Percentiles rank a stretch among this genome's conserved stretches.
Evolutionary conservation across 2,329 filamentous ascomycete genomes (phyloP).

Genomic region (Ophiocordyceps unilateralis): DNA sequence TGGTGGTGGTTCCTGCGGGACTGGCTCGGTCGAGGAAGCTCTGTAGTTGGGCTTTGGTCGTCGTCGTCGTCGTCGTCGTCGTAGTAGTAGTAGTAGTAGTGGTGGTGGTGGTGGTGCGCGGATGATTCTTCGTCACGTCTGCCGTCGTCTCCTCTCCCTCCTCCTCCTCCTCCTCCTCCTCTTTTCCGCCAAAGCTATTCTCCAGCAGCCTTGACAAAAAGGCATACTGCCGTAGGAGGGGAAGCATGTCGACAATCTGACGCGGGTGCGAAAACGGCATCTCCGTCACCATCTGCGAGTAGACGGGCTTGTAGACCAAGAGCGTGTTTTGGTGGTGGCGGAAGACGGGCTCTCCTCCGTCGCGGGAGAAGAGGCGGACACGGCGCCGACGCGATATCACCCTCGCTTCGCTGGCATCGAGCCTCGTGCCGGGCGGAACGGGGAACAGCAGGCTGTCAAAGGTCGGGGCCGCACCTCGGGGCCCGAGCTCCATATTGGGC

Average conservation of each 20-base stretch:
- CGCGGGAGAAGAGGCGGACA: constrained; percentile 22
- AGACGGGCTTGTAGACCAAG: constrained; percentile 56
- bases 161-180: constrained; percentile 11
- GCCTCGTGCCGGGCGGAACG: constrained; percentile 25
- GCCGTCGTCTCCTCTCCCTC: constrained; percentile 1
- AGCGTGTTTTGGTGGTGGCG: constrained; percentile 41
- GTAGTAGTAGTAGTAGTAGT: background rate
- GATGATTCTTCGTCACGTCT: background rate
- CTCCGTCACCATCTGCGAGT: constrained; percentile 46
- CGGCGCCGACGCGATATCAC: constrained; percentile 31
- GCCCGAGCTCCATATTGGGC: constrained; percentile 17
- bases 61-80: constrained; percentile 6
- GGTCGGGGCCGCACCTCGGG: constrained; percentile 20
- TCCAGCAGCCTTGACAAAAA: constrained; percentile 48
- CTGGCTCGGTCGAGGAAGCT: constrained; percentile 13
- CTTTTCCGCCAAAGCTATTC: constrained; percentile 40
- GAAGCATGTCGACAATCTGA: constrained; percentile 59
- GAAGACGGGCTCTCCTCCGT: constrained; percentile 10
- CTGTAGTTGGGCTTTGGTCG: constrained; percentile 15
- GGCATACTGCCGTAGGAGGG: constrained; percentile 58
- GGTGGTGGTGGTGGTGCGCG: background rate
- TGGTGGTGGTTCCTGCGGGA: constrained; percentile 6
- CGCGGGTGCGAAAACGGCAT: constrained; percentile 64
- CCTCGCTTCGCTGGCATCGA: constrained; percentile 40
- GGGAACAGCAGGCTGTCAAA: constrained; percentile 44